These are phyloP conservation scores for Colletotrichum chrysophilum DNA, from an alignment of 2,329 filamentous ascomycete genomes.

Conservation along the genomic window DNA sequence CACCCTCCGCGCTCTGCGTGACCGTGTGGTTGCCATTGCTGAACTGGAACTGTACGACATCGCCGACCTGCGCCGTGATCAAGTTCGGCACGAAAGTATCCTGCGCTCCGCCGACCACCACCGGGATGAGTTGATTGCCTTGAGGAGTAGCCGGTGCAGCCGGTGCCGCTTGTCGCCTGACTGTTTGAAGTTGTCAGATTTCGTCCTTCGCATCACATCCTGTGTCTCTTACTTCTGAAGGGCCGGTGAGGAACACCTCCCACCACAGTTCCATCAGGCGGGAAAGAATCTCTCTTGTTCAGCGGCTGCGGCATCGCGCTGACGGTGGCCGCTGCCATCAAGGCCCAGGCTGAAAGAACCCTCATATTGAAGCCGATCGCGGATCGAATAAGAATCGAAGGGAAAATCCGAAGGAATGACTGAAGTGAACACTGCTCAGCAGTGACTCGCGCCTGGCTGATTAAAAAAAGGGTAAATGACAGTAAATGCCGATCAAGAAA, in stretches of 20 bases:
- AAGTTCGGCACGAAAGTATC: slow-evolving; percentile 42
- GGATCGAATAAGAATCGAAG: background rate
- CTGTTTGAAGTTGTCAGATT: background rate
- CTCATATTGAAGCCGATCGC: background rate
- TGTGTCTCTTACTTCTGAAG: background rate
- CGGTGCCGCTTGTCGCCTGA: slow-evolving; percentile 11
- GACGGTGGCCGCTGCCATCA: slow-evolving; percentile 3
- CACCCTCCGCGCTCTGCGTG: slow-evolving; percentile 40
- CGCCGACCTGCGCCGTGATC: slow-evolving; percentile 36
- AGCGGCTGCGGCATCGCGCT: slow-evolving; percentile 13
- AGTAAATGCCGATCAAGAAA: slow-evolving; percentile 3
- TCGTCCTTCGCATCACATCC: background rate
- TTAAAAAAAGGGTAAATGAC: slow-evolving; percentile 15
- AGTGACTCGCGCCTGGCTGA: background rate
- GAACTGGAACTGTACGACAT: slow-evolving; percentile 49
- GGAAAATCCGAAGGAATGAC: background rate
- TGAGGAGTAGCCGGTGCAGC: slow-evolving; percentile 10
- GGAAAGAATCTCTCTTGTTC: slow-evolving; percentile 8
- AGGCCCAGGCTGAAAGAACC: slow-evolving; percentile 1
- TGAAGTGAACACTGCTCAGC: slow-evolving; percentile 10
- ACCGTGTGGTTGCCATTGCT: slow-evolving; percentile 48
- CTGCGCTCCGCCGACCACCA: slow-evolving; percentile 41
- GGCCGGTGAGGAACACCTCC: slow-evolving; percentile 7
- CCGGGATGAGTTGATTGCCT: slow-evolving; percentile 28
- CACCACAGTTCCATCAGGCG: slow-evolving; percentile 6